Conservation (phyloP, 2,329 filamentous ascomycete species). For the Septoria petroselini region DNA sequence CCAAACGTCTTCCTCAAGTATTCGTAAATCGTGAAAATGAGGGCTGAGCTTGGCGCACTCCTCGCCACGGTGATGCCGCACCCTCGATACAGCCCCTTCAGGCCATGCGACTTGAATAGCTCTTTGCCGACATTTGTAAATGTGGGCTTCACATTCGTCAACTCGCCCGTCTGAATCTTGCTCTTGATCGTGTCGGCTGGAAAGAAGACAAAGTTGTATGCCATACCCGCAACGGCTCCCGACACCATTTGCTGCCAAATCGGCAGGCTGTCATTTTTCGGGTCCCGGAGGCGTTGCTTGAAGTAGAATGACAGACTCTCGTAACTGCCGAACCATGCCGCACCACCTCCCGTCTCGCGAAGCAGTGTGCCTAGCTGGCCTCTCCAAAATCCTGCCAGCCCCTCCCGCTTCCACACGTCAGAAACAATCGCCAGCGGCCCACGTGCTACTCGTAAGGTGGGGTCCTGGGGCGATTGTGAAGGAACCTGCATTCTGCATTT, state of each 20-base stretch:
- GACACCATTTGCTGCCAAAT: slow-evolving; percentile 84
- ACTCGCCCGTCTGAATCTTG: slow-evolving; percentile 84
- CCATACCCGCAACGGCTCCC: slow-evolving; percentile 83
- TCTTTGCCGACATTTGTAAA: slow-evolving; percentile 70
- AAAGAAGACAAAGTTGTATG: slow-evolving; percentile 96
- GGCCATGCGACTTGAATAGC: slow-evolving; percentile 77
- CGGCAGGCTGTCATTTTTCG: slow-evolving; percentile 57
- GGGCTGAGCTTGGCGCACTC: slow-evolving; percentile 90
- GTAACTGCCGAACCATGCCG: slow-evolving; percentile 92
- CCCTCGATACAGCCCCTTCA: slow-evolving; percentile 84
- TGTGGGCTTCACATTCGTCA: slow-evolving; percentile 49
- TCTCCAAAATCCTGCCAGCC: slow-evolving; percentile 85
- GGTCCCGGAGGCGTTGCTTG: slow-evolving; percentile 44
- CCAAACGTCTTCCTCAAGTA: slow-evolving; percentile 67
- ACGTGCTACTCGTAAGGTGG: slow-evolving; percentile 25
- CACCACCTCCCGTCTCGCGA: slow-evolving; percentile 86
- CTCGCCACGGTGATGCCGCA: slow-evolving; percentile 90
- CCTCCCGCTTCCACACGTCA: slow-evolving; percentile 78
- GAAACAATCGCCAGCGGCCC: slow-evolving; percentile 67
- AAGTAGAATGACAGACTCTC: slow-evolving; percentile 72
- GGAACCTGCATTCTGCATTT: slow-evolving; percentile 98
- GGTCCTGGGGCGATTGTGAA: slow-evolving; percentile 36
- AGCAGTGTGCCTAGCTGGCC: slow-evolving; percentile 92
- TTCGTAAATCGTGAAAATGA: slow-evolving; percentile 96
- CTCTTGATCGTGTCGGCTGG: slow-evolving; percentile 97